phyloP scores from a whole-genome alignment of 805 yeast genomes.

The Starmerella tilneyi region DNA sequence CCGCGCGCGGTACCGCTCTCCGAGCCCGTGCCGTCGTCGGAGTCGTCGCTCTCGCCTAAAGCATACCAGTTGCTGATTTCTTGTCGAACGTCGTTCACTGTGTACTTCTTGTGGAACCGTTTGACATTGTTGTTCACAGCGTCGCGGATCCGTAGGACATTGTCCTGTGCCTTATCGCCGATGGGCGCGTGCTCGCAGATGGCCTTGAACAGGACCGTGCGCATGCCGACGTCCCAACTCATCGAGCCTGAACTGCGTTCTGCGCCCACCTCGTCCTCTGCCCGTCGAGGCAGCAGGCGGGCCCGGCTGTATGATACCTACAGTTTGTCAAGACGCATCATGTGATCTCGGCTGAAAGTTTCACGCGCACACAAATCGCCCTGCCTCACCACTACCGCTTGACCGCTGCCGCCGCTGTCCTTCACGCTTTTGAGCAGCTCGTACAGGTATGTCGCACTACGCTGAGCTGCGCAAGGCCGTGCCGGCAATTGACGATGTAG shows the following conservation, averaged over 20 bases:
- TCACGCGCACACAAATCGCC: too few species aligned
- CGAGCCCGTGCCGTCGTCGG: not conserved
- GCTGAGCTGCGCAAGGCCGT: slow-evolving; percentile 72
- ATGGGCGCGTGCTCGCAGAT: slow-evolving; percentile 12
- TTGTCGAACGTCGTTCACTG: slow-evolving; percentile 6
- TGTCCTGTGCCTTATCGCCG: not conserved
- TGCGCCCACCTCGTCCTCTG: too few species aligned
- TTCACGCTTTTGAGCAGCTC: not conserved
- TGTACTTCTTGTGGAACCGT: slow-evolving; percentile 18
- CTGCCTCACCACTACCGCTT: too few species aligned
- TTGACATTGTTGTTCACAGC: slow-evolving; percentile 11
- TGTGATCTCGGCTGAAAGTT: too few species aligned
- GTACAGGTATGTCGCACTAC: slow-evolving; percentile 16
- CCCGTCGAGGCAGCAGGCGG: too few species aligned
- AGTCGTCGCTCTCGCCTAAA: not conserved
- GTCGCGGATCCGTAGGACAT: slow-evolving; percentile 2
- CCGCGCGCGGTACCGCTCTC: not conserved
- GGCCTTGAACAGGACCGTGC: slow-evolving; percentile 12
- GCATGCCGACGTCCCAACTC: slow-evolving; percentile 13
- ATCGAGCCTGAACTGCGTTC: not conserved
- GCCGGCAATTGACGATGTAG: slow-evolving; percentile 75
- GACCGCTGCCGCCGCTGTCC: too few species aligned
- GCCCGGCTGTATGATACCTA: too few species aligned
- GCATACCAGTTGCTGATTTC: slow-evolving; percentile 10
- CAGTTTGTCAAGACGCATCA: too few species aligned